Conservation (phyloP, 352 stramenopile genomes). For the Globisporangium recalcitrans region DNA sequence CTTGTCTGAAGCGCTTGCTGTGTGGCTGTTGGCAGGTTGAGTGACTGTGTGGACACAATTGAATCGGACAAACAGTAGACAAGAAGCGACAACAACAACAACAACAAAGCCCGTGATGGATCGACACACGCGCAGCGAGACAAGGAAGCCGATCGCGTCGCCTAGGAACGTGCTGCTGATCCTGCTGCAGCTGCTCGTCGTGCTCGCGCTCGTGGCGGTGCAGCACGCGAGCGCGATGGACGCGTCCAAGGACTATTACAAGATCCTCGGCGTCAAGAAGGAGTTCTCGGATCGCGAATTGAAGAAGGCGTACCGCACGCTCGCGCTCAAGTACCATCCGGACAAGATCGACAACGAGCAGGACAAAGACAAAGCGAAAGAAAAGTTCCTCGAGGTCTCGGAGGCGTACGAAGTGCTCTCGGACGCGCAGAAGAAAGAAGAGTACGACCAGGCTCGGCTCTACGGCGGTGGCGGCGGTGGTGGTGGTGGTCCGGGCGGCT, state of each 20-base stretch:
- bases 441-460: conserved; percentile 84
- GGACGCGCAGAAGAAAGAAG: conserved; percentile 82
- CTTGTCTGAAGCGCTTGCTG: too few species aligned
- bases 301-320: conserved; percentile 84
- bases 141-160: neutral
- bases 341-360: conserved; percentile 82
- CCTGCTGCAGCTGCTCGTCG: conserved; percentile 21
- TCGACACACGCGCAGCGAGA: neutral
- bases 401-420: conserved; percentile 92
- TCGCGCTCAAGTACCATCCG: conserved; percentile 88
- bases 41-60: conserved; percentile 10
- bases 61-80: conserved; percentile 11
- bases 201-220: conserved; percentile 20
- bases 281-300: conserved; percentile 72
- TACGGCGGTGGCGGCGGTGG: conserved; percentile 24
- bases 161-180: conserved; percentile 12
- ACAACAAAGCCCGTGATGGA: neutral
- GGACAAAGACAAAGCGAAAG: conserved; percentile 80
- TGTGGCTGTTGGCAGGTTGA: neutral
- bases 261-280: conserved; percentile 68
- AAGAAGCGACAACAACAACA: conserved; percentile 2
- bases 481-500: conserved; percentile 13
- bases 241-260: conserved; percentile 78
- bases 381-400: conserved; percentile 91
- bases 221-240: conserved; percentile 36